Evolutionary conservation across 1,284 basidiomycete genomes (phyloP), one percentile per base, ranked within the genome.

Genomic region (Boletus semigastroideus): DNA sequence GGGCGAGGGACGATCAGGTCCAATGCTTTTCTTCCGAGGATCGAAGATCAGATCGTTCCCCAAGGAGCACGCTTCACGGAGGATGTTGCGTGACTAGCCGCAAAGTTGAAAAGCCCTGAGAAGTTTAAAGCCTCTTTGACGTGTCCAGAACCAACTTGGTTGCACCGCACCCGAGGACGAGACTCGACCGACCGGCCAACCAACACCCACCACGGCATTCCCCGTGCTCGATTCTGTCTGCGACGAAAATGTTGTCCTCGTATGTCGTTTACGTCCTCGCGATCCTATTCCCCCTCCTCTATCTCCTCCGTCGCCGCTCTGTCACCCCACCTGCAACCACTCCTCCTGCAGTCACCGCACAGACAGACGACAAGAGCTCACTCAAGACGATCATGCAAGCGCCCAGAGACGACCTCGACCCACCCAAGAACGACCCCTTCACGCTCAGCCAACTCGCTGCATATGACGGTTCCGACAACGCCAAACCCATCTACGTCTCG

Each of bases 401-500:
- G 14, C 72, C 84, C 36, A 70, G 73, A 60, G 67, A 69, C 4
- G 80, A 89, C 62, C 78, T 93, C 46, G 77, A 75, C 22, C 85
- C 89, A 4, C 91, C 92, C 25, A 91, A 87, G 65, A 78, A 90
- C 61, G 85, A 90, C 65, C 85, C 87, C 0, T 87, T 83, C 72
- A 90, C 87, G 1, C 73, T 78, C 19, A 82, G 82, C 53, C 73
- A 89, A 62, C 76, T 96, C 55, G 83, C 76, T 50, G 62, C 77
- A 62, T 94, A 75, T 65, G 82, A 94, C 69, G 92, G 92, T 11
- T 74, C 77, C 0, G 79, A 85, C 53, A 60, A 75, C 0, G 62
- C 67, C 36, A 83, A 83, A 64, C 89, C 90, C 1, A 90, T 96
- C 49, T 93, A 91, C 59, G 90, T 96, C 34, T 84, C 90, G 42